Percentiles rank a stretch among this genome's conserved stretches.
phyloP scores from a whole-genome alignment of 83 land plant species.

The Diphasiastrum complanatum region DNA sequence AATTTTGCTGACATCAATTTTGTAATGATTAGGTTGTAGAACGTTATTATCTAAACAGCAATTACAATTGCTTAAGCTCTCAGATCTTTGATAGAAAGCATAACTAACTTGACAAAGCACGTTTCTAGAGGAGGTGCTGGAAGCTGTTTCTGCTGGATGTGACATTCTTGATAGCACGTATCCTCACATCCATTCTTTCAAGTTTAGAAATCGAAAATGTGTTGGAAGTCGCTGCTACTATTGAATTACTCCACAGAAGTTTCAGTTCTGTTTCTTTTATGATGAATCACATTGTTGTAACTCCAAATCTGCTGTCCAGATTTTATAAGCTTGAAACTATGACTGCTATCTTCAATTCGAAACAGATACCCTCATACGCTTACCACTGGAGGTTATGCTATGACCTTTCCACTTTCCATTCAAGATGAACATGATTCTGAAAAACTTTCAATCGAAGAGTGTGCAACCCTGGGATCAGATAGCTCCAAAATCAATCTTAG shows the following conservation, averaged over 20 bases:
- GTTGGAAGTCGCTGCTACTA: background rate
- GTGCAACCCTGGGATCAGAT: conserved; percentile 11
- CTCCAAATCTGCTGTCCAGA: no score
- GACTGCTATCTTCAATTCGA: background rate
- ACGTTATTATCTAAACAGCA: background rate
- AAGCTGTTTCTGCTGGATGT: conserved; percentile 34
- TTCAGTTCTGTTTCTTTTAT: background rate
- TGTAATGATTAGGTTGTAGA: no score
- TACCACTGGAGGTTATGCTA: conserved; percentile 29
- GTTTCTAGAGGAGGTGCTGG: conserved; percentile 32
- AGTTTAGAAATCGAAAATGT: background rate
- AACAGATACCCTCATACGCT: conserved; percentile 29
- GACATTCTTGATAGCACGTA: conserved; percentile 35
- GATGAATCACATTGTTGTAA: no score
- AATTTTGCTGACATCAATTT: background rate
- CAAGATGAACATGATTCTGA: conserved; percentile 1
- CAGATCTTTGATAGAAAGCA: no score
- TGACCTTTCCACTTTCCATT: conserved; percentile 29
- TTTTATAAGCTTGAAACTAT: no score
- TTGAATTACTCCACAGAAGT: background rate
- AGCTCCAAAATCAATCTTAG: conserved; percentile 27
- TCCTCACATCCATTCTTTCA: conserved; percentile 1
- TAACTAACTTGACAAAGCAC: background rate
- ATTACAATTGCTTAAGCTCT: no score
- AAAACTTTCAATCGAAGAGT: conserved; percentile 8